These are phyloP conservation scores for Colletotrichum lentis DNA, from an alignment of 2,329 filamentous ascomycete genomes.

Conservation along the genomic window DNA sequence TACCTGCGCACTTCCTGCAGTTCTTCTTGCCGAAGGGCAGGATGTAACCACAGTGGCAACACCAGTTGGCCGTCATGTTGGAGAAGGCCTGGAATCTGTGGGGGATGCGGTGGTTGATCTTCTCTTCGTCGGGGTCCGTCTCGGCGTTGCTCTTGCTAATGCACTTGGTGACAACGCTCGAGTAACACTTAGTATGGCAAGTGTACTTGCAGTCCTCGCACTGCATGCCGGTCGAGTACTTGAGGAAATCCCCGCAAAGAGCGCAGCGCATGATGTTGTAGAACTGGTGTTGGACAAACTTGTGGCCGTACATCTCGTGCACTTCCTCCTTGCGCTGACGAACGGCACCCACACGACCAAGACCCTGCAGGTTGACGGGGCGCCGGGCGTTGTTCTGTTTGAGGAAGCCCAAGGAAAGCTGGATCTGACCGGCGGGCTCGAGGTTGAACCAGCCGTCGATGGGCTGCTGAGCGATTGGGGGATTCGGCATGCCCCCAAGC, in stretches of 20 bases:
- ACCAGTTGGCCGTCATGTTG: slow-evolving; percentile 99
- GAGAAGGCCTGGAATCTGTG: slow-evolving; percentile 97
- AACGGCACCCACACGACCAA: slow-evolving; percentile 94
- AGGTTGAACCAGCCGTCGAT: slow-evolving; percentile 98
- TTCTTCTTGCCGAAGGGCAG: slow-evolving; percentile 95
- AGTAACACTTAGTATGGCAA: slow-evolving; percentile 97
- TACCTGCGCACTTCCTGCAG: slow-evolving; percentile 88
- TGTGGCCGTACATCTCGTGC: slow-evolving; percentile 98
- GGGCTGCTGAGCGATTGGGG: slow-evolving; percentile 63
- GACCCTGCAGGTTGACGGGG: slow-evolving; percentile 85
- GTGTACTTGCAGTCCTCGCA: slow-evolving; percentile 99
- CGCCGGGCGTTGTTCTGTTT: slow-evolving; percentile 88
- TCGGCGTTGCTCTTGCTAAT: slow-evolving; percentile 99
- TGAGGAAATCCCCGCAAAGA: slow-evolving; percentile 96
- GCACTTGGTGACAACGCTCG: slow-evolving; percentile 97
- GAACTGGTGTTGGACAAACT: slow-evolving; percentile 97
- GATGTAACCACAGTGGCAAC: slow-evolving; percentile 97
- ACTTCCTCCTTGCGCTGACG: slow-evolving; percentile 98
- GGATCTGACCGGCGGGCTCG: slow-evolving; percentile 91
- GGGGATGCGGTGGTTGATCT: slow-evolving; percentile 98
- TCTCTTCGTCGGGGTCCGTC: slow-evolving; percentile 97
- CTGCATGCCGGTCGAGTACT: slow-evolving; percentile 98
- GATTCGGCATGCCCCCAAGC: slow-evolving; percentile 49
- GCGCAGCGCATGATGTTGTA: slow-evolving; percentile 99
- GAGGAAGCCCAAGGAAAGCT: slow-evolving; percentile 88